A percentile compares a stretch with the other conserved stretches of the same genome.
phyloP scores from a whole-genome alignment of 305 asterid genomes.

The Rubia occidens region DNA sequence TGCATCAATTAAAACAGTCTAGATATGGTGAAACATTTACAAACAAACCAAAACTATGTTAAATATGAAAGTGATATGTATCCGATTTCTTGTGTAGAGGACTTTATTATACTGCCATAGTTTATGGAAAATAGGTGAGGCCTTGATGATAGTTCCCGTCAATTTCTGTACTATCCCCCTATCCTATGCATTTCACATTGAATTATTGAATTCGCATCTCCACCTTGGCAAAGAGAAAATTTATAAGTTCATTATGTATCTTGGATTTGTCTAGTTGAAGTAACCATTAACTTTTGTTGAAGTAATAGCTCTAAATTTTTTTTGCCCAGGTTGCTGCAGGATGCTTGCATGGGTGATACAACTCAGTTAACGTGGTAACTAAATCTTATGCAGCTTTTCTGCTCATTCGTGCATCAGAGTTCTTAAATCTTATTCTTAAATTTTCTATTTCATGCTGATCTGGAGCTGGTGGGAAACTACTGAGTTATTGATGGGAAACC shows the following conservation, averaged over 20 bases:
- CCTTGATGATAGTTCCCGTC: no score
- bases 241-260: background rate
- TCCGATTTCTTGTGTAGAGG: background rate
- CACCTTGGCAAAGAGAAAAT: no score
- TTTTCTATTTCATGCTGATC: background rate
- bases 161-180: no score
- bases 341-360: constrained; percentile 78
- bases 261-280: background rate
- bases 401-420: background rate
- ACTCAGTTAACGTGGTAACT: constrained; percentile 76
- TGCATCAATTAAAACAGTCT: background rate
- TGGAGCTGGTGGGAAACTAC: background rate
- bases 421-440: background rate
- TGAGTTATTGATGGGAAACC: constrained; percentile 11
- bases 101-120: no score
- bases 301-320: no score
- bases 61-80: background rate
- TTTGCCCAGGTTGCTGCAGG: constrained; percentile 91
- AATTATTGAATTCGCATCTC: no score
- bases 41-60: no score
- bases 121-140: no score
- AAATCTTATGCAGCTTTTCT: constrained; percentile 2
- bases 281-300: no score
- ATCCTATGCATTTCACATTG: no score
- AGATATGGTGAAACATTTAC: background rate